phyloP scores from a whole-genome alignment of 495 filamentous ascomycete species.

The Aspergillus olivimuriae region DNA sequence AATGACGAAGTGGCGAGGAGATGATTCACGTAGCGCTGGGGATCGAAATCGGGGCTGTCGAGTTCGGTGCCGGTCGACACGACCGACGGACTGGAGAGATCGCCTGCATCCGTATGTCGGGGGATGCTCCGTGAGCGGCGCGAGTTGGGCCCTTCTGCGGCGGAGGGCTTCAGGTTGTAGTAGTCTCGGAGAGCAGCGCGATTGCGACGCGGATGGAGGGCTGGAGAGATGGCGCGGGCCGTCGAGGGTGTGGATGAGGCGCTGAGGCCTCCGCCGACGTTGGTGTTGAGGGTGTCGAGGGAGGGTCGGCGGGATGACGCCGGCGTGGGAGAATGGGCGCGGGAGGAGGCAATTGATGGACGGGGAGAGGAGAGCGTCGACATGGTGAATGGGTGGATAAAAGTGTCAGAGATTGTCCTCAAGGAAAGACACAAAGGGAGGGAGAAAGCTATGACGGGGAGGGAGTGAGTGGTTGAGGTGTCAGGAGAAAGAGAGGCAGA shows the following conservation, averaged over 20 bases:
- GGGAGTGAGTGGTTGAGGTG: neutral
- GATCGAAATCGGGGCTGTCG: slow-evolving; percentile 41
- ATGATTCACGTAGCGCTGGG: slow-evolving; percentile 40
- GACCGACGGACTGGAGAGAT: slow-evolving; percentile 25
- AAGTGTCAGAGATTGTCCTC: no score
- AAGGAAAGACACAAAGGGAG: slow-evolving; percentile 2
- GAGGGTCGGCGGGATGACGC: slow-evolving; percentile 70
- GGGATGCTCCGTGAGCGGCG: slow-evolving; percentile 34
- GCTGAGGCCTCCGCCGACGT: slow-evolving; percentile 41
- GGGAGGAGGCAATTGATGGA: slow-evolving; percentile 61
- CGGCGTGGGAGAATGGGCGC: slow-evolving; percentile 51
- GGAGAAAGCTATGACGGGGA: neutral
- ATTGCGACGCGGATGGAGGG: slow-evolving; percentile 50
- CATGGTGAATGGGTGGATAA: slow-evolving; percentile 43
- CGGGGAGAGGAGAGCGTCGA: slow-evolving; percentile 71
- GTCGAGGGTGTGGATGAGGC: slow-evolving; percentile 42
- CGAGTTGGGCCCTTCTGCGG: slow-evolving; percentile 16
- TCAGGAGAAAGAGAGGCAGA: neutral
- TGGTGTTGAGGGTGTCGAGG: slow-evolving; percentile 53
- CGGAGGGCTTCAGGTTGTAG: slow-evolving; percentile 72
- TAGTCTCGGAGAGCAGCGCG: slow-evolving; percentile 88
- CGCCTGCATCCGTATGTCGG: slow-evolving; percentile 33
- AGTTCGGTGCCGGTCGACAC: slow-evolving; percentile 38
- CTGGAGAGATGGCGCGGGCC: slow-evolving; percentile 42
- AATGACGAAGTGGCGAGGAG: slow-evolving; percentile 51